phyloP scores from a whole-genome alignment of 257 asterid species.

The Prunella vulgaris region DNA sequence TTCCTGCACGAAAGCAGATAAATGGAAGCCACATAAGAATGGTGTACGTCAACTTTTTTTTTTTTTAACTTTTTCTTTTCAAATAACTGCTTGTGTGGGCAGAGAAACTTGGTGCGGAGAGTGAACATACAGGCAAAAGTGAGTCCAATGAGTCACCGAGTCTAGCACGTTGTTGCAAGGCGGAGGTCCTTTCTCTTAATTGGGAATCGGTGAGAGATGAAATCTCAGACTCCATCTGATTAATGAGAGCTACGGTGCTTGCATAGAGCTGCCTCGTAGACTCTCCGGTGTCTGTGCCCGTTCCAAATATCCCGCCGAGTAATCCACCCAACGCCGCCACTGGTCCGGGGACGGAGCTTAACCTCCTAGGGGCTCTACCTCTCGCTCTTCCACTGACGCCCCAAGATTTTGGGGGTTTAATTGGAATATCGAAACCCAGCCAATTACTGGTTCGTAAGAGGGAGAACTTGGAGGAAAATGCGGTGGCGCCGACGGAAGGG shows the following conservation, averaged over 20 bases:
- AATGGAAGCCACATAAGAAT: not conserved
- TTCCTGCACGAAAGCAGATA: constrained; percentile 56
- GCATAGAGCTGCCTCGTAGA: constrained; percentile 70
- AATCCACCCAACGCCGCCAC: constrained; percentile 79
- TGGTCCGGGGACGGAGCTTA: constrained; percentile 10
- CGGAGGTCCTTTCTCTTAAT: constrained; percentile 66
- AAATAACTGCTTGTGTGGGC: not conserved
- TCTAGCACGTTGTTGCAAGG: constrained; percentile 61
- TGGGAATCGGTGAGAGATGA: constrained; percentile 77
- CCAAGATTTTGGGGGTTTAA: constrained; percentile 16
- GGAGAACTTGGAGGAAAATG: constrained; percentile 25
- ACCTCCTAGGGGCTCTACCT: constrained; percentile 19
- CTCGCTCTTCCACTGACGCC: constrained; percentile 18
- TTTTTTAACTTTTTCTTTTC: too few species aligned
- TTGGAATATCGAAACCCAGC: constrained; percentile 3
- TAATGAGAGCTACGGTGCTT: constrained; percentile 51
- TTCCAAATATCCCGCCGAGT: constrained; percentile 78
- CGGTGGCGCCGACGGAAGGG: constrained; percentile 22
- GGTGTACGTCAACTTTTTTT: not conserved
- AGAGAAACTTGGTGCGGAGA: not conserved
- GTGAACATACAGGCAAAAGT: constrained; percentile 68
- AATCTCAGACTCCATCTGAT: constrained; percentile 61
- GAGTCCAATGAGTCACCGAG: constrained; percentile 73
- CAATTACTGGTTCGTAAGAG: constrained; percentile 13
- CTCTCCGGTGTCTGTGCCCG: constrained; percentile 68